These are phyloP conservation scores for Aspergillus vadensis DNA, from an alignment of 2,329 filamentous ascomycete species.

Conservation along the genomic window DNA sequence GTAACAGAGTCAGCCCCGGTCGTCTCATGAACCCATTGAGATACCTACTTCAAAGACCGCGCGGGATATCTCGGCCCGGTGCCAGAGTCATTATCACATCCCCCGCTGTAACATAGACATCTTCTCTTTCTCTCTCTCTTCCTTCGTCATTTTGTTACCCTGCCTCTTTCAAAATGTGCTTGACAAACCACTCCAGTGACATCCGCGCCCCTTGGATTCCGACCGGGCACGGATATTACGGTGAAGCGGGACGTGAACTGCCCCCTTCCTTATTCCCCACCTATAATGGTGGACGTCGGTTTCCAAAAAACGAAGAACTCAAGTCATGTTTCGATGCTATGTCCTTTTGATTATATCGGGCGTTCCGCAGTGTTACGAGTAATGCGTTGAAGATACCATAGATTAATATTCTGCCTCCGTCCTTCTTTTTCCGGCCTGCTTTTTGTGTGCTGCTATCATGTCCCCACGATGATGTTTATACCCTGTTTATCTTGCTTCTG, in stretches of 20 bases:
- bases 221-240: background rate
- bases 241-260: background rate
- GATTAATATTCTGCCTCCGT: conserved; percentile 10
- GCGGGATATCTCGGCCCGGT: background rate
- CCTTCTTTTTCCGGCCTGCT: background rate
- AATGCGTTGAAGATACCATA: conserved; percentile 21
- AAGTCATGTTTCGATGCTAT: background rate
- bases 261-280: background rate
- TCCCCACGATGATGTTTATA: conserved; percentile 10
- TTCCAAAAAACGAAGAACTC: background rate
- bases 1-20: background rate
- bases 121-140: background rate
- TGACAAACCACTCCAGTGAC: background rate
- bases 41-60: background rate
- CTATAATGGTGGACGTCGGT: background rate
- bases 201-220: background rate
- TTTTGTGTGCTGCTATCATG: conserved; percentile 12
- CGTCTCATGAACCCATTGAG: background rate
- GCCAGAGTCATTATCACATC: background rate
- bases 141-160: background rate
- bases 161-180: background rate
- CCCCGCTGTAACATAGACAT: background rate
- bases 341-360: background rate
- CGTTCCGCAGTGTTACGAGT: conserved; percentile 13
- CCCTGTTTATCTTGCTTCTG: background rate